Evolutionary conservation across 164 flowering plant genomes (phyloP), one percentile per base, ranked within the genome.

Genomic region (Nymphaea colorata): DNA sequence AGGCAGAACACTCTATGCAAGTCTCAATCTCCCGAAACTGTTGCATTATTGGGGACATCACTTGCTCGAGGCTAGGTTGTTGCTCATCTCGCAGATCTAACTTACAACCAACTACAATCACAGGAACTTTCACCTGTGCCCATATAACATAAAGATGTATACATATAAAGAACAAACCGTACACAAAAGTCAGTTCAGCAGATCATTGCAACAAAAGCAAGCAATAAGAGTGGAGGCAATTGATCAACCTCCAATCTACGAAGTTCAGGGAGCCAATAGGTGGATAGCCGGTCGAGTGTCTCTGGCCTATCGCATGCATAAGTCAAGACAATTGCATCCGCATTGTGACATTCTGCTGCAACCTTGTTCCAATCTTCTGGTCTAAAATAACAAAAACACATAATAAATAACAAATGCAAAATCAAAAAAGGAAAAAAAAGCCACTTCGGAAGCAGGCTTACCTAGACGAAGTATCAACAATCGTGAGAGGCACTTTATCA

Each of bases 21-120:
- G 99, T 92, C 71, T 95, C 99, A 72, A 95, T 95, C 84, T 95
- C 99, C 70, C 99, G 86, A 76, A 88, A 95, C 72, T 85, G 88
- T 66, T 95, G 96, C 99, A 95, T 95, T 67, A 95, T 90, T 2
- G 98, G 99, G 42, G 88, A 82, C 99, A 92, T 92, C 70, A 87
- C 86, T 68, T 77, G 85, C 76, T 95, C 97, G 69, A 92, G 66
- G 72, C 86, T 90, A 64, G 83, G 73, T 44, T 79, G 86, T 43
- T 91, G 72, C 59, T 90, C 97, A 79, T 86, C 96, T 75, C 96
- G 78, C 72, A 87, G 76, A 79, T 95, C 99, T 70, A 95, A 79
- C 83, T 87, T 92, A 72, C 99, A 86, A 55, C 87, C 90, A 59
- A 81, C 90, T 70, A 84, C 84, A 65, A 86, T 80, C 43, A 86